These are phyloP conservation scores for Przewalskia tangutica DNA, from an alignment of 257 asterid species.

Conservation along the genomic window DNA sequence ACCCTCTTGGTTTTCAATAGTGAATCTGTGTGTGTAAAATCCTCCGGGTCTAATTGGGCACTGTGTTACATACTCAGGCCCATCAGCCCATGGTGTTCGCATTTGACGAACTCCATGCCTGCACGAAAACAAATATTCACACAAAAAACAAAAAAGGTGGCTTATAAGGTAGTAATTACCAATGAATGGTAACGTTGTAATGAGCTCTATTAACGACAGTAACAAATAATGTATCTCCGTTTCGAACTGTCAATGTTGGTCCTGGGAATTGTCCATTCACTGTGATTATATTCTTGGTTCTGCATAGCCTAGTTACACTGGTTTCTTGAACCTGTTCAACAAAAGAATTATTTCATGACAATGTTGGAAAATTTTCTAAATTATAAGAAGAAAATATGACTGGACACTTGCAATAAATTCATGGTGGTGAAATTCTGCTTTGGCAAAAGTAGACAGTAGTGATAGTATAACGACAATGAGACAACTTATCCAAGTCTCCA, in stretches of 20 bases:
- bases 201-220: slow-evolving; percentile 45
- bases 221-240: slow-evolving; percentile 45
- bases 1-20: slow-evolving; percentile 55
- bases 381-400: not conserved
- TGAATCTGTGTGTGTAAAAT: slow-evolving; percentile 49
- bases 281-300: slow-evolving; percentile 34
- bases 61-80: slow-evolving; percentile 62
- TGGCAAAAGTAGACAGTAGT: slow-evolving; percentile 13
- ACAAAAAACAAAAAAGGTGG: not conserved
- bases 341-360: not conserved
- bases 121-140: not conserved
- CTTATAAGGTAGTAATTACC: slow-evolving; percentile 20
- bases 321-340: slow-evolving; percentile 41
- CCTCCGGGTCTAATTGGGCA: slow-evolving; percentile 63
- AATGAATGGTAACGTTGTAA: slow-evolving; percentile 51
- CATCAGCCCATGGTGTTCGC: slow-evolving; percentile 83
- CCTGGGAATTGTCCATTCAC: slow-evolving; percentile 75
- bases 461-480: slow-evolving; percentile 14
- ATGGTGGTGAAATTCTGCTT: slow-evolving; percentile 44
- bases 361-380: not conserved
- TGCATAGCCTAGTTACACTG: slow-evolving; percentile 44
- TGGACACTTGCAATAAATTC: slow-evolving; percentile 28
- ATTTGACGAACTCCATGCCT: slow-evolving; percentile 70
- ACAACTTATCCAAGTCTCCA: slow-evolving; percentile 9
- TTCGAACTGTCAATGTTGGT: slow-evolving; percentile 41